Conservation (phyloP, 768 basidiomycete genomes). For the Pisolithus microcarpus region DNA sequence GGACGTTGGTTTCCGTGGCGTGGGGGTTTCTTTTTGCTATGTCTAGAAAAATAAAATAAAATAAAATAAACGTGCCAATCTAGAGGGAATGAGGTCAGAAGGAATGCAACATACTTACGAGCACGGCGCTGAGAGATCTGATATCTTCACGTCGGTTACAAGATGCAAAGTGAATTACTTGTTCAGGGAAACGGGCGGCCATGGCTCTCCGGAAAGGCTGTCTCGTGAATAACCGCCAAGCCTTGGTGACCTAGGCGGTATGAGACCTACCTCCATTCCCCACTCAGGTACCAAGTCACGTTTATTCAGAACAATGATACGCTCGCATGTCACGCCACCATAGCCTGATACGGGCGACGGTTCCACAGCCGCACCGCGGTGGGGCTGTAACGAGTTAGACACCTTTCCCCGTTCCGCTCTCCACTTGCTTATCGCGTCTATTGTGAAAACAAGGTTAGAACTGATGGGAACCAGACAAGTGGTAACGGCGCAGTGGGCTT, state of each 20-base stretch:
- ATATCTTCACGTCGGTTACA: slow-evolving; percentile 64
- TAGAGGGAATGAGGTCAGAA: neutral
- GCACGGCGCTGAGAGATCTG: slow-evolving; percentile 51
- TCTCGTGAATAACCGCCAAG: slow-evolving; percentile 1
- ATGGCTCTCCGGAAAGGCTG: slow-evolving; percentile 74
- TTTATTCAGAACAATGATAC: slow-evolving; percentile 89
- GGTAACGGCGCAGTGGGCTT: slow-evolving; percentile 5
- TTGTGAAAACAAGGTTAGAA: slow-evolving; percentile 13
- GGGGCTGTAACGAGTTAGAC: slow-evolving; percentile 33
- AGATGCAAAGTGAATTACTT: slow-evolving; percentile 63
- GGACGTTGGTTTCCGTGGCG: slow-evolving; percentile 73
- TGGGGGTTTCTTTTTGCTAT: slow-evolving; percentile 65
- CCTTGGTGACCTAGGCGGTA: neutral
- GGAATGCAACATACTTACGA: slow-evolving; percentile 58
- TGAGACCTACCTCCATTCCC: slow-evolving; percentile 66
- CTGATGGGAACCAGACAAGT: slow-evolving; percentile 5
- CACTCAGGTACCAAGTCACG: slow-evolving; percentile 83
- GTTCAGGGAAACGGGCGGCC: slow-evolving; percentile 62
- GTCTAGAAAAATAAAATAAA: slow-evolving; percentile 34
- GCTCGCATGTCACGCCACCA: slow-evolving; percentile 52
- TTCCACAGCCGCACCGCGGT: slow-evolving; percentile 28
- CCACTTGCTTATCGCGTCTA: slow-evolving; percentile 65
- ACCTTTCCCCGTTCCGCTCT: slow-evolving; percentile 58
- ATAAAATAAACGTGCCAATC: slow-evolving; percentile 1
- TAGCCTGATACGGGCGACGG: slow-evolving; percentile 11